A percentile compares a stretch with the other conserved stretches of the same genome.
phyloP scores from a whole-genome alignment of 208 protist genomes.

The Trypanosoma scelopori region DNA sequence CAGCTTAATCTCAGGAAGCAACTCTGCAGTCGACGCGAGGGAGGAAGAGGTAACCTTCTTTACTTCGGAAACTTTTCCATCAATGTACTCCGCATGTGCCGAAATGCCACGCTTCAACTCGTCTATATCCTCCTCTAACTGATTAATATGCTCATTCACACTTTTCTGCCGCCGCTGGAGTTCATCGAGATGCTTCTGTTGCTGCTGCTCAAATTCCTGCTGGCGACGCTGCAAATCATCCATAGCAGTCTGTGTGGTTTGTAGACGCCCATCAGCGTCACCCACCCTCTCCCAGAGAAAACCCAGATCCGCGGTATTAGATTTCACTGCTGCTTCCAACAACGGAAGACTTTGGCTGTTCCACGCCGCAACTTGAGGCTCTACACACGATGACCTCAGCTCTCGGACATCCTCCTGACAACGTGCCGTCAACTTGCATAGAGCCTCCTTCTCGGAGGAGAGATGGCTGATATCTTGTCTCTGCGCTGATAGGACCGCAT shows the following conservation, averaged over 20 bases:
- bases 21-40: background rate
- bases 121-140: constrained; percentile 20
- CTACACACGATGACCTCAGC: background rate
- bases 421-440: constrained; percentile 3
- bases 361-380: background rate
- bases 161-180: background rate
- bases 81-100: constrained; percentile 13
- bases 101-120: constrained; percentile 14
- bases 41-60: background rate
- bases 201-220: constrained; percentile 2
- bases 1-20: background rate
- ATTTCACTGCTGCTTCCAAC: background rate
- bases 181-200: background rate
- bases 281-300: background rate
- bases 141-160: background rate
- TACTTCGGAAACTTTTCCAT: constrained; percentile 1
- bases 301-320: background rate
- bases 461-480: constrained; percentile 24
- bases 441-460: constrained; percentile 19
- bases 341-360: background rate
- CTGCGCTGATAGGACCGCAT: constrained; percentile 18
- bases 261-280: background rate
- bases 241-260: background rate
- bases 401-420: constrained; percentile 19
- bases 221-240: constrained; percentile 2